phyloP scores from a whole-genome alignment of 2,329 filamentous ascomycete species.

The Fusarium kyushuense region DNA sequence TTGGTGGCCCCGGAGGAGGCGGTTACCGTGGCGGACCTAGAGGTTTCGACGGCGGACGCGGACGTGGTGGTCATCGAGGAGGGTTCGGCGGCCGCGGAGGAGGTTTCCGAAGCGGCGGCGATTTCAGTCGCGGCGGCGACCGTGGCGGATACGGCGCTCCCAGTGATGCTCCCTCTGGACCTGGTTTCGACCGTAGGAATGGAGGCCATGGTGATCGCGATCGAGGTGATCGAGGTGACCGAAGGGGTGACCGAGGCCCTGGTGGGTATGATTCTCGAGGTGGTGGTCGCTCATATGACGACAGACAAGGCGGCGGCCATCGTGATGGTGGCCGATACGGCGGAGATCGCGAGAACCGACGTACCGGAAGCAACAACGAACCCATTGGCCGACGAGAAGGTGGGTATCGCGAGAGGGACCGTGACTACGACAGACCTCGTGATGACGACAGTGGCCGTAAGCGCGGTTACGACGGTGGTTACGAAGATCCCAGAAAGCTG shows the following conservation, averaged over 20 bases:
- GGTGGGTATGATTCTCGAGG: constrained; percentile 69
- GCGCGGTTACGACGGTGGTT: constrained; percentile 80
- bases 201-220: constrained; percentile 59
- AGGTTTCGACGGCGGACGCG: constrained; percentile 60
- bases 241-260: constrained; percentile 61
- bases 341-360: constrained; percentile 62
- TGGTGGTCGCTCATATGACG: constrained; percentile 71
- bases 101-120: constrained; percentile 63
- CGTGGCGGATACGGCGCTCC: constrained; percentile 66
- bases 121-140: constrained; percentile 55
- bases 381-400: constrained; percentile 77
- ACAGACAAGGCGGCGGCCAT: constrained; percentile 64
- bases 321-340: constrained; percentile 56
- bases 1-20: constrained; percentile 67
- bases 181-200: constrained; percentile 63
- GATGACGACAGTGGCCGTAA: constrained; percentile 70
- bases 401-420: constrained; percentile 64
- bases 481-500: constrained; percentile 80
- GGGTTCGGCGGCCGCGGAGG: constrained; percentile 68
- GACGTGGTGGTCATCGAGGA: constrained; percentile 60
- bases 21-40: constrained; percentile 62
- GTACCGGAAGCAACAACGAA: constrained; percentile 84
- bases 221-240: constrained; percentile 53
- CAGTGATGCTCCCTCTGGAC: constrained; percentile 71
- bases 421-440: constrained; percentile 67